Evolutionary conservation across 257 asterid species (phyloP).

Genomic region (Solanum appendiculatum): DNA sequence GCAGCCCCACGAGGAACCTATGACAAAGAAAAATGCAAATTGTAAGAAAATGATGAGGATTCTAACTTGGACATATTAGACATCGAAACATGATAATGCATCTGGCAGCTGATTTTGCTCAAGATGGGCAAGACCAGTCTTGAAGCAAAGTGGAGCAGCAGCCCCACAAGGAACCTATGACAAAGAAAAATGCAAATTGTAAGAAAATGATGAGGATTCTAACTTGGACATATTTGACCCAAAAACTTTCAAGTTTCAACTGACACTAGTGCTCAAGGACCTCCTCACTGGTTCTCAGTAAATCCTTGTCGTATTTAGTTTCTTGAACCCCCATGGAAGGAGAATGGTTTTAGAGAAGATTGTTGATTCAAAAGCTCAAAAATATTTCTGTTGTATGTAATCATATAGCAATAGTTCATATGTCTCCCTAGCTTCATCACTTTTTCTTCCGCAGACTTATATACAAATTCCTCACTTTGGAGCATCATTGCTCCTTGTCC

Average conservation of each 20-base stretch:
- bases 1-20: constrained; percentile 99
- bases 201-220: background rate
- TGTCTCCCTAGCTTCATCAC: background rate
- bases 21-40: constrained; percentile 3
- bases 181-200: constrained; percentile 1
- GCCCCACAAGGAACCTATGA: constrained; percentile 97
- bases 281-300: background rate
- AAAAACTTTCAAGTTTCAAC: background rate
- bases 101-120: constrained; percentile 99
- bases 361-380: background rate
- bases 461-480: background rate
- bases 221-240: background rate
- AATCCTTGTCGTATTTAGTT: background rate
- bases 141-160: constrained; percentile 86
- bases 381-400: background rate
- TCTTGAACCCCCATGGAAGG: background rate
- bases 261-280: background rate
- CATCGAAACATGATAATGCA: constrained; percentile 90
- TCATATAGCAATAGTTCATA: background rate
- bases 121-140: constrained; percentile 94
- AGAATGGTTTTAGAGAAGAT: background rate
- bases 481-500: background rate
- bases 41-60: background rate
- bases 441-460: background rate
- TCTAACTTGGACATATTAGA: background rate